Base-by-base conservation (phyloP, 352 stramenopile species). In the Elongisporangium undulatum region DNA sequence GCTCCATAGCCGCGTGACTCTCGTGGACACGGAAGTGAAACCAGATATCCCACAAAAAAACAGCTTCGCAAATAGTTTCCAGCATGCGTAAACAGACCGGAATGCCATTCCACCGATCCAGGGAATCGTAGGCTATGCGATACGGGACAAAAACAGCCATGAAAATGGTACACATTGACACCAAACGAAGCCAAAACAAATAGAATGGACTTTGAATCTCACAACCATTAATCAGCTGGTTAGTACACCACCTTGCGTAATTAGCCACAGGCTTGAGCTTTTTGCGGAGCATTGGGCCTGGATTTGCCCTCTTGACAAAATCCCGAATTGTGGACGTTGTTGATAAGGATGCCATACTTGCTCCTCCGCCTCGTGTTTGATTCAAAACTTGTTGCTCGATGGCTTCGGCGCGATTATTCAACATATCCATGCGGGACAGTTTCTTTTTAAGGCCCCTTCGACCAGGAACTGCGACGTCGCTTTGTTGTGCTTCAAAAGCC, bases 181-280 rank as follows among this genome's bases (percentile, higher is more conserved):
- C 68, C 8, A 89, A 26, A 2, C 63, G 58, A 49, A 87, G 69
- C 80, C 80, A 90, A 6, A 76, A 56, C 4, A 88, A 58, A 58
- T 89, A 85, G 24, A 79, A 72, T 16, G 51, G 54, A 34, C 72
- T 86, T 41, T 90, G 80, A n/a, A 85, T 82, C 24, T 88, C 76
- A 0, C 66, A 67, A 26, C 78, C 77, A 2, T 72, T 51, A 1
- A 70, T 34, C 16, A 90, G 48, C 23, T 71, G 68, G 8, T 48
- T 62, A 16, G 59, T 10, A 7, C 57, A 7, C 49, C 53, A 66
- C 8, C 29, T 41, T 41, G 29, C 29, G 13, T 41, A 41, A 41
- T 1, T 41, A 41, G 29, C 29, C 0, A 24, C 20, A 15, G 61
- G 55, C 2, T 63, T 51, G 23, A 67, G 1, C 34, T 39, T 51